Percentiles rank a stretch among this genome's conserved stretches.
Conservation (phyloP, 257 asterid genomes). For the Fraxinus quadrangulata region DNA sequence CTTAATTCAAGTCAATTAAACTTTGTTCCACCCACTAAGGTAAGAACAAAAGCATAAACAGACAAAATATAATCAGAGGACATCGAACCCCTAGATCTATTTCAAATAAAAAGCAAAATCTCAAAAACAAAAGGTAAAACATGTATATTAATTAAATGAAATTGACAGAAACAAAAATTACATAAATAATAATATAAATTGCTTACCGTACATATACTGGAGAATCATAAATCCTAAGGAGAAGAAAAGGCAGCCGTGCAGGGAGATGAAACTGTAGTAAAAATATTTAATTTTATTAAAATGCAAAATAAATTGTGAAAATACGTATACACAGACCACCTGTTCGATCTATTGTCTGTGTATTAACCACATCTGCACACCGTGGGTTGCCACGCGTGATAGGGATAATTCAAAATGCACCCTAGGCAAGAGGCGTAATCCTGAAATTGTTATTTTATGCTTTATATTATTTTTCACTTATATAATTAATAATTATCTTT, state of each 20-base stretch:
- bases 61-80: conserved; percentile 6
- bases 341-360: conserved; percentile 26
- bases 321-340: conserved; percentile 16
- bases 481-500: no score
- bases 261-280: conserved; percentile 40
- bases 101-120: conserved; percentile 13
- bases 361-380: neutral
- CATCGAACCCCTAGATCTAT: conserved; percentile 44
- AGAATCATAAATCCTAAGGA: conserved; percentile 24
- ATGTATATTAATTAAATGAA: conserved; percentile 18
- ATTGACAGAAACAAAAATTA: neutral
- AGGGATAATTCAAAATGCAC: neutral
- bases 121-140: conserved; percentile 8
- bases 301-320: conserved; percentile 19
- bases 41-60: conserved; percentile 8
- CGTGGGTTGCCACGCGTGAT: conserved; percentile 4
- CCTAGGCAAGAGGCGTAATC: neutral
- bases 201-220: conserved; percentile 34
- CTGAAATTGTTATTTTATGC: neutral
- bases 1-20: conserved; percentile 24
- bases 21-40: conserved; percentile 24
- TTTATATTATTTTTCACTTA: neutral
- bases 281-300: conserved; percentile 21
- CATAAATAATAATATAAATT: conserved; percentile 19
- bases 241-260: conserved; percentile 27